Evolutionary conservation across 371 early-diverging fungal genomes (phyloP).

Genomic region (Capillidium rhysosporum): DNA sequence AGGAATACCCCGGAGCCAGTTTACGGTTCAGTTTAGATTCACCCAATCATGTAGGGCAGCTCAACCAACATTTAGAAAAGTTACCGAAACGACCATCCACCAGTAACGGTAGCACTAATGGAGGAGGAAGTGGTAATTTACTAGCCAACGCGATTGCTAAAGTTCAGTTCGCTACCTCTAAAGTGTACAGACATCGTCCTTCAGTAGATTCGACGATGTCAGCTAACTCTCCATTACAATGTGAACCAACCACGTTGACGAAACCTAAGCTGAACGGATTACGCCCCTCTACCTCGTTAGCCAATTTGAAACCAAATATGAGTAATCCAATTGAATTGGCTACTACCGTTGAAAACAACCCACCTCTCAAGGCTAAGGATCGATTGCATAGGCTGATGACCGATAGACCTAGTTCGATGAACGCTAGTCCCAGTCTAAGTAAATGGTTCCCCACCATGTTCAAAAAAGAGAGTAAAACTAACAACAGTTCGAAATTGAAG

Average conservation of each 20-base stretch:
- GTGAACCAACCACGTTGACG: background rate
- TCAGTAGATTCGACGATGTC: background rate
- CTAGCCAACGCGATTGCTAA: background rate
- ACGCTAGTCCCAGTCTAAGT: background rate
- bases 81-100: background rate
- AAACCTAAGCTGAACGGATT: background rate
- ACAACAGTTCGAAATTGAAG: background rate
- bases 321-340: background rate
- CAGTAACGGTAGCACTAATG: no score
- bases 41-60: background rate
- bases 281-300: background rate
- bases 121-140: background rate
- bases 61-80: background rate
- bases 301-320: background rate
- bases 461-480: background rate
- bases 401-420: background rate
- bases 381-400: background rate
- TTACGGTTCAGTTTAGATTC: slow-evolving; percentile 1
- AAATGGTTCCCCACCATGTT: slow-evolving; percentile 3
- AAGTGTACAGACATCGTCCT: background rate
- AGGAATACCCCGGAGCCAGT: background rate
- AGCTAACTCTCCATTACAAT: no score
- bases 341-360: no score
- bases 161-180: slow-evolving; percentile 4
- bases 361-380: slow-evolving; percentile 4